A percentile compares a stretch with the other conserved stretches of the same genome.
Conservation (phyloP, 306 rosid species). For the Acacia confusa region DNA sequence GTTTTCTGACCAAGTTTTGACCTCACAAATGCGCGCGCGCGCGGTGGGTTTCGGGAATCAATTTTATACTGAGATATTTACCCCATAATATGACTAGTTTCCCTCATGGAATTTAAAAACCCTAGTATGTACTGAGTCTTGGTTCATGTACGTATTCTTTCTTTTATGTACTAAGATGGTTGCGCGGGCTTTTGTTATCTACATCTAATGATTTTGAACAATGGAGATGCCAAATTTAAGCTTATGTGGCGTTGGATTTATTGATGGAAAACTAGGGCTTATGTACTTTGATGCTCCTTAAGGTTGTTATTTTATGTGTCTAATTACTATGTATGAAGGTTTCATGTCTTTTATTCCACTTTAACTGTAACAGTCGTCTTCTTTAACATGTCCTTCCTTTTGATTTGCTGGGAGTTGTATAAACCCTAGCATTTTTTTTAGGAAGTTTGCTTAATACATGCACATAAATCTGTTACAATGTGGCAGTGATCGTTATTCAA, state of each 20-base stretch:
- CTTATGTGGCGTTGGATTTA: conserved; percentile 2
- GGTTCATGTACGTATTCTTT: background rate
- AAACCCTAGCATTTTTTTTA: conserved; percentile 38
- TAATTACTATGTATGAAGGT: background rate
- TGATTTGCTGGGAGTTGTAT: conserved; percentile 21
- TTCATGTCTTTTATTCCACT: background rate
- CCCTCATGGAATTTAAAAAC: conserved; percentile 30
- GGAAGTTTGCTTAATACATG: conserved; percentile 6
- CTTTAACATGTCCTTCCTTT: background rate
- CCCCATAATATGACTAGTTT: background rate
- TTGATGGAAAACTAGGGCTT: conserved; percentile 55
- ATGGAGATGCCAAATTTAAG: conserved; percentile 12
- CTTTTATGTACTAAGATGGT: conserved; percentile 21
- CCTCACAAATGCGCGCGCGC: background rate
- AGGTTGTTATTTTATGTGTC: conserved; percentile 43
- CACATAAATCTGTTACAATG: background rate
- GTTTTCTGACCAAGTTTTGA: conserved; percentile 23
- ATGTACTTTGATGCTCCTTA: conserved; percentile 1
- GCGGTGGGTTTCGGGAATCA: conserved; percentile 13
- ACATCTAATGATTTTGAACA: conserved; percentile 5
- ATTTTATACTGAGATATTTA: conserved; percentile 27
- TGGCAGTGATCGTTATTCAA: background rate
- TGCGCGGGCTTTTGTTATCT: background rate
- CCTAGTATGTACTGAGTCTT: conserved; percentile 40
- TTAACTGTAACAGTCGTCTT: background rate